Percentiles rank a stretch among this genome's conserved stretches.
Evolutionary conservation across 2,329 filamentous ascomycete species (phyloP).

Genomic region (Ascochyta clinopodiicola): DNA sequence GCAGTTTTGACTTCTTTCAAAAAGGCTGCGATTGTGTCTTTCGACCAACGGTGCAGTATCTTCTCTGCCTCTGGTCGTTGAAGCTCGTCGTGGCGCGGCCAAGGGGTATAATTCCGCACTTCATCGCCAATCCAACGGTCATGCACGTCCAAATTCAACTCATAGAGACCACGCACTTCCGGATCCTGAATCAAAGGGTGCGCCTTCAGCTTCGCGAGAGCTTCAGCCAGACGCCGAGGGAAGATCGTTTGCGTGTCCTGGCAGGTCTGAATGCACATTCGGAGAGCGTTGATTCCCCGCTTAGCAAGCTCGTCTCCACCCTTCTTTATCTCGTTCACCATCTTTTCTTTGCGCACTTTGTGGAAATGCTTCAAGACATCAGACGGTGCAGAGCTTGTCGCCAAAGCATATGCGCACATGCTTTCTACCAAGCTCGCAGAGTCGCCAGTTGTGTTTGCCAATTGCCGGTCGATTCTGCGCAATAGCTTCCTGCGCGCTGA

Average conservation of each 20-base stretch:
- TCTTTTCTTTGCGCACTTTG: slow-evolving; percentile 71
- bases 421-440: slow-evolving; percentile 68
- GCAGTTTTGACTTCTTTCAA: slow-evolving; percentile 67
- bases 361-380: slow-evolving; percentile 84
- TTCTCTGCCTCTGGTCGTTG: slow-evolving; percentile 50
- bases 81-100: slow-evolving; percentile 79
- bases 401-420: slow-evolving; percentile 81
- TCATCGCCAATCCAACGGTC: slow-evolving; percentile 82
- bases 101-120: slow-evolving; percentile 84
- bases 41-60: slow-evolving; percentile 50
- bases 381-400: slow-evolving; percentile 77
- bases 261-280: slow-evolving; percentile 77
- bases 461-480: slow-evolving; percentile 65
- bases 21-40: slow-evolving; percentile 47
- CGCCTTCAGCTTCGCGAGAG: slow-evolving; percentile 72
- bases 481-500: slow-evolving; percentile 69
- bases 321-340: slow-evolving; percentile 67
- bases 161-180: slow-evolving; percentile 69
- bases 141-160: slow-evolving; percentile 77
- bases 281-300: slow-evolving; percentile 69
- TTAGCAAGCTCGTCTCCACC: slow-evolving; percentile 54
- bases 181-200: slow-evolving; percentile 75
- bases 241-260: slow-evolving; percentile 78
- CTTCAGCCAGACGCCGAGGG: slow-evolving; percentile 73
- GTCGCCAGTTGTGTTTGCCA: slow-evolving; percentile 46